phyloP scores from a whole-genome alignment of 345 rosid species.

The Pelargonium nanum region DNA sequence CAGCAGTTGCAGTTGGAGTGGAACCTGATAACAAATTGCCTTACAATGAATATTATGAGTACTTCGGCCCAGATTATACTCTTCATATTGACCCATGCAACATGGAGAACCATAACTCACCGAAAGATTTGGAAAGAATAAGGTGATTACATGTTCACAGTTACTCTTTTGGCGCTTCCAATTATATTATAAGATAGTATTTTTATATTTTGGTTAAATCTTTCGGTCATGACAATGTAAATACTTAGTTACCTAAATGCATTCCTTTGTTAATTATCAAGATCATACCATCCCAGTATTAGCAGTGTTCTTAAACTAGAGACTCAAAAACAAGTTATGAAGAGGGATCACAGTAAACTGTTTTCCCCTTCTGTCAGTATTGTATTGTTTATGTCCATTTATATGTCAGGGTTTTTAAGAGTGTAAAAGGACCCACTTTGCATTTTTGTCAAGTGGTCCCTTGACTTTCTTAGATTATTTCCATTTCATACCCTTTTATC shows the following conservation, averaged over 20 bases:
- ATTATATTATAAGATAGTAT: background rate
- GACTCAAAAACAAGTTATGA: background rate
- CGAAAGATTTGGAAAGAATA: slow-evolving; percentile 79
- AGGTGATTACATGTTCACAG: slow-evolving; percentile 40
- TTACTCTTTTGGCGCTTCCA: background rate
- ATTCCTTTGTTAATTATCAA: no score
- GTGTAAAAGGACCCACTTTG: no score
- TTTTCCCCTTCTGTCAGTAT: no score
- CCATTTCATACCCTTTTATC: no score
- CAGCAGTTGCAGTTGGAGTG: slow-evolving; percentile 94
- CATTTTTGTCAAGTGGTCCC: no score
- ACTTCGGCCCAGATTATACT: slow-evolving; percentile 91
- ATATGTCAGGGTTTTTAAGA: no score
- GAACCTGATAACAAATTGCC: slow-evolving; percentile 94
- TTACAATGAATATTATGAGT: slow-evolving; percentile 85
- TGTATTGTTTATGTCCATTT: no score
- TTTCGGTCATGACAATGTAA: background rate
- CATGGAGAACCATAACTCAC: slow-evolving; percentile 73
- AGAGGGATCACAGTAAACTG: background rate
- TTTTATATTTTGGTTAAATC: background rate
- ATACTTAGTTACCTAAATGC: no score
- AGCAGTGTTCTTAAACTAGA: background rate
- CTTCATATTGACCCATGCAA: slow-evolving; percentile 75
- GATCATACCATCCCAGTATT: no score
- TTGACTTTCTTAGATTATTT: no score